Evolutionary conservation across 345 rosid genomes (phyloP), one percentile per base, ranked within the genome.

Genomic region (Turnera subulata): DNA sequence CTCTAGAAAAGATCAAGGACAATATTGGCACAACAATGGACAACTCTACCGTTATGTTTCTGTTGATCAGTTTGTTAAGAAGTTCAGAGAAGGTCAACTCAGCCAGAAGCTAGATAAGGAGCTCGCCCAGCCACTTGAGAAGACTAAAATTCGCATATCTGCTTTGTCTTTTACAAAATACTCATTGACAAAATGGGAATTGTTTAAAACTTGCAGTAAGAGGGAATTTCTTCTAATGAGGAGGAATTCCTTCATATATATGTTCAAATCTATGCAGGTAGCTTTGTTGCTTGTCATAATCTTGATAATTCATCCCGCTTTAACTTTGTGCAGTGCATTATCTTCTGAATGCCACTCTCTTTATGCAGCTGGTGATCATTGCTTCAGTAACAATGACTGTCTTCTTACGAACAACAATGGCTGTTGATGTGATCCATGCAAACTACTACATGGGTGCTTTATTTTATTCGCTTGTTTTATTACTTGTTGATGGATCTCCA

Each of bases 171-270:
- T 70, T 17, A 53, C 33, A 3, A 45, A 59, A 46, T 76, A 76
- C 61, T 78, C 84, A 21, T 56, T 80, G 32, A 64, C 87, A 6
- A 79, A 62, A 52, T 79, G 75, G 84, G 76, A 83, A 45, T 65
- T 86, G 56, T 65, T 86, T n/a, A 78, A 33, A 65, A 82, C 81
- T 23, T 86, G 94, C 62, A 63, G 69, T 40, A 58, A 70, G n/a
- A 83, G 89, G 68, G 87, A 86, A 58, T 40, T 74, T 48, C 82
- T 86, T 53, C 75, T 86, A 13, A 78, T 78, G 82, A 83, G 67
- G 71, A 86, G 94, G 66, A 83, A 83, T 50, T 66, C 71, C 16
- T 81, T 81, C 20, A n/a, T 81, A 18, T 81, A 83, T 35, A 50
- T 78, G 6, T 79, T 79, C 68, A 81, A 83, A 70, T 59, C 78